phyloP scores from a whole-genome alignment of 2,329 filamentous ascomycete genomes.

The Clonostachys byssicola region DNA sequence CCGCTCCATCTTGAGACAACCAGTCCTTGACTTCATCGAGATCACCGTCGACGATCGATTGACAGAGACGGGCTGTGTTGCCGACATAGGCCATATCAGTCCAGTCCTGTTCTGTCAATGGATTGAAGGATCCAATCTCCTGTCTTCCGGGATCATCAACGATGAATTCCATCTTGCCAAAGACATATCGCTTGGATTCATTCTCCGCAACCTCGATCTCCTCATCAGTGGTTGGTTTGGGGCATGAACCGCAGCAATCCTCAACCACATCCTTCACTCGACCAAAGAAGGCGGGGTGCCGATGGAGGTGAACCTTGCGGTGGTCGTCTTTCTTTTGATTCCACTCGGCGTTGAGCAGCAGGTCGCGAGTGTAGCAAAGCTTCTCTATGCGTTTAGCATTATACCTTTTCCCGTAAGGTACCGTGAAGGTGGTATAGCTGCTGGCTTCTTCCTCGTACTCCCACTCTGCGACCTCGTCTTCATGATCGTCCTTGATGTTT shows the following conservation, averaged over 20 bases:
- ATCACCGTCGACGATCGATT: slow-evolving; percentile 75
- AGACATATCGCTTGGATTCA: slow-evolving; percentile 73
- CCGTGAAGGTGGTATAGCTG: slow-evolving; percentile 74
- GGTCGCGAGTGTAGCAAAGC: slow-evolving; percentile 74
- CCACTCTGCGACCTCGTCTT: slow-evolving; percentile 85
- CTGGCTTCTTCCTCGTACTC: slow-evolving; percentile 71
- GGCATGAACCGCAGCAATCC: slow-evolving; percentile 81
- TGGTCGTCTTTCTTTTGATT: slow-evolving; percentile 62
- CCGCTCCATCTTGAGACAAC: slow-evolving; percentile 61
- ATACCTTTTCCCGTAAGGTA: slow-evolving; percentile 61
- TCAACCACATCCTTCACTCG: slow-evolving; percentile 67
- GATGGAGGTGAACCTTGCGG: slow-evolving; percentile 72
- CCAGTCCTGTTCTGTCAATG: slow-evolving; percentile 78
- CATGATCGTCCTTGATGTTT: slow-evolving; percentile 73
- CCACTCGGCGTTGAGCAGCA: slow-evolving; percentile 84
- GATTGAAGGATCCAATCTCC: slow-evolving; percentile 68
- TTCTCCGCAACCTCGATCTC: slow-evolving; percentile 68
- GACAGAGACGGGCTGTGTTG: slow-evolving; percentile 71
- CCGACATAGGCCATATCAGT: slow-evolving; percentile 89
- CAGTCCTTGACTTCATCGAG: slow-evolving; percentile 67
- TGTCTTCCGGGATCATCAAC: slow-evolving; percentile 81
- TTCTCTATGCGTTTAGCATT: slow-evolving; percentile 73
- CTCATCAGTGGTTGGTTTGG: slow-evolving; percentile 62
- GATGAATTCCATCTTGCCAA: slow-evolving; percentile 68
- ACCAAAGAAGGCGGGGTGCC: slow-evolving; percentile 84